Evolutionary conservation across 108 stramenopile genomes (phyloP).

Genomic region (Nitzschia putrida): DNA sequence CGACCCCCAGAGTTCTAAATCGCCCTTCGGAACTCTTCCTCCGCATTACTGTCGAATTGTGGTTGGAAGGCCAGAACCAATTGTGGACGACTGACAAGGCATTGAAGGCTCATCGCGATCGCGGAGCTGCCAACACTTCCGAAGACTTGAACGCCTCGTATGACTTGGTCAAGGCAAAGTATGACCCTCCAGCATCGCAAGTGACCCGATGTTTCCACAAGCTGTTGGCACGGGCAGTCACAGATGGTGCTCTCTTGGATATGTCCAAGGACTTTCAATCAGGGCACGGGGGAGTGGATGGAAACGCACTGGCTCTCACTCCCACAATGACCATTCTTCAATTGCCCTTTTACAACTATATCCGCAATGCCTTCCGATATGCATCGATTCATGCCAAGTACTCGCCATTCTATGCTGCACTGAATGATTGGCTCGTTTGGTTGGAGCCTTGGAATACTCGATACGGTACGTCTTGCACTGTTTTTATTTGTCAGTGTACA

Average conservation of each 20-base stretch:
- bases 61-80: conserved; percentile 61
- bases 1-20: conserved; percentile 18
- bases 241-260: conserved; percentile 26
- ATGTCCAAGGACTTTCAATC: conserved; percentile 14
- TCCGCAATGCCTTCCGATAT: conserved; percentile 67
- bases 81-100: conserved; percentile 22
- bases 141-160: conserved; percentile 47
- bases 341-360: conserved; percentile 66
- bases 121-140: background rate
- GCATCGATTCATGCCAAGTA: conserved; percentile 65
- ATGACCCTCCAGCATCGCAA: conserved; percentile 50
- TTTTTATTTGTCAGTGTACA: too few relatives aligned
- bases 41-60: conserved; percentile 67
- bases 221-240: conserved; percentile 25
- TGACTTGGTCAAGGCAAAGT: conserved; percentile 49
- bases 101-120: conserved; percentile 21
- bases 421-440: conserved; percentile 84
- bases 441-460: conserved; percentile 83
- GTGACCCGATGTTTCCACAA: conserved; percentile 52
- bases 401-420: conserved; percentile 69
- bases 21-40: conserved; percentile 70
- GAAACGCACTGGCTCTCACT: conserved; percentile 57
- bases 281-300: conserved; percentile 15
- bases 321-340: conserved; percentile 65
- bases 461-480: conserved; percentile 17